phyloP scores from a whole-genome alignment of 1,139 yeast genomes.

The Nakaseomyces delphensis region DNA sequence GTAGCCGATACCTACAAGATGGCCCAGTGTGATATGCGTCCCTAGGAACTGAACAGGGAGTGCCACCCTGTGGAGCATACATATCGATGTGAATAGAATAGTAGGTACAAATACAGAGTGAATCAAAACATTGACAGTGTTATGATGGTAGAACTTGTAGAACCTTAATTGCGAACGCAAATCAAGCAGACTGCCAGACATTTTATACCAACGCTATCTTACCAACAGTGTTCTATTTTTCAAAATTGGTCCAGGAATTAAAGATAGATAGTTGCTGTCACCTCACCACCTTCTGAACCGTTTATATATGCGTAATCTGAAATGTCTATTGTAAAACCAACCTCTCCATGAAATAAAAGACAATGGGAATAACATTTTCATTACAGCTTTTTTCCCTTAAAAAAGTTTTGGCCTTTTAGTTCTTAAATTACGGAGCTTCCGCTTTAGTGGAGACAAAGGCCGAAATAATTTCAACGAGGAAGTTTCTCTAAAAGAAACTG shows the following conservation, averaged over 20 bases:
- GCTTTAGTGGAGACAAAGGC: background rate
- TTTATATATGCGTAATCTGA: no score
- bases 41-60: conserved; percentile 25
- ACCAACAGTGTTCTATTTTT: no score
- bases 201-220: no score
- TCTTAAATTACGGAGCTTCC: background rate
- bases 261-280: no score
- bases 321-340: no score
- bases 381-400: no score
- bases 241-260: no score
- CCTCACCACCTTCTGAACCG: no score
- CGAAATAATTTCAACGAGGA: background rate
- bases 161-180: conserved; percentile 58
- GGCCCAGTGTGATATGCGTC: conserved; percentile 25
- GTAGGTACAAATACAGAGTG: conserved; percentile 77
- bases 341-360: no score
- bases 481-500: no score
- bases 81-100: conserved; percentile 51
- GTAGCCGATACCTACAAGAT: conserved; percentile 35
- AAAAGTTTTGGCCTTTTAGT: no score
- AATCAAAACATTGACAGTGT: conserved; percentile 60
- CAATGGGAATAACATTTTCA: no score
- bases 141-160: conserved; percentile 75
- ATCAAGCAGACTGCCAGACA: background rate
- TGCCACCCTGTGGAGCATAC: conserved; percentile 33